Base-by-base conservation (phyloP, 768 basidiomycete genomes). In the Polyporus arcularius region DNA sequence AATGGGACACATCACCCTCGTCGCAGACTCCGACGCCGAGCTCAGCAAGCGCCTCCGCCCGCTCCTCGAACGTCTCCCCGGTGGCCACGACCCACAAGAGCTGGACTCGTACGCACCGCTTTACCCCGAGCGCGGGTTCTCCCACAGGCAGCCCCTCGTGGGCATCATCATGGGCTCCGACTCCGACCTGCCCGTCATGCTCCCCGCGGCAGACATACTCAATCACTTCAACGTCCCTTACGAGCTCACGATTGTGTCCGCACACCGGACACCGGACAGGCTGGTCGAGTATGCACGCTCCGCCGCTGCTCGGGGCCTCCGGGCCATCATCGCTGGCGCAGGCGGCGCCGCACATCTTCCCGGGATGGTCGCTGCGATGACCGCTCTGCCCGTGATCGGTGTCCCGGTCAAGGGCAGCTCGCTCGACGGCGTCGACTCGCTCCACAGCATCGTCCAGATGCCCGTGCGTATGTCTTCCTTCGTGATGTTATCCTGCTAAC, bases 361-460 rank as follows among this genome's bases (percentile, higher is more conserved):
- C 0, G 97, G 97, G 0, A 99, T 99, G 97, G 94, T 98, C 1
- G 97, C 96, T 4, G 89, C 92, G 18, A 87, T 97, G 89, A 96
- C 95, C 0, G 80, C 87, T 2, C 72, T 98, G 53, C 96, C 97
- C 0, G 94, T 99, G 0, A 85, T 99, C 35, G 96, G 97, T 12
- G 97, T 99, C 0, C 97, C 97, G 2, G 97, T 99, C 57, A 97
- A 95, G 72, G 96, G 93, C 11, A 94, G 93, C 72, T 82, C 87
- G 0, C 80, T 98, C 12, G 96, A 97, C 72, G 97, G 97, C 0
- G 94, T 99, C 1, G 97, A 98, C 75, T 94, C 94, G n/a, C 74
- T 99, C 67, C 87, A 97, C 70, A 95, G 92, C 71, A 98, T 99
- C 65, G 95, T 99, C 9, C 97, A 98, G 76, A 99, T 99, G 97